Conservation (phyloP, 345 rosid species). For the Citropsis articulata region DNA sequence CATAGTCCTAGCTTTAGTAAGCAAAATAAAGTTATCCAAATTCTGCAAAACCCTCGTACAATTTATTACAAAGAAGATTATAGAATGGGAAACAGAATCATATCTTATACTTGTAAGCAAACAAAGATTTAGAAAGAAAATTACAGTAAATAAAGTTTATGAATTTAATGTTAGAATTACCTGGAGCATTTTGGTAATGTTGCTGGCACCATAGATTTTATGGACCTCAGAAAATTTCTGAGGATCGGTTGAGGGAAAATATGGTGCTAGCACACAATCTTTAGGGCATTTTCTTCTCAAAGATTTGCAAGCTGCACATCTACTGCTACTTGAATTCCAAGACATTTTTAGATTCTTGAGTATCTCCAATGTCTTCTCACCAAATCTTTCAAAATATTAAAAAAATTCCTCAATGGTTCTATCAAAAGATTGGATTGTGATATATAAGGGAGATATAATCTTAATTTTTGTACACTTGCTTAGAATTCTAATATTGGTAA, state of each 20-base stretch:
- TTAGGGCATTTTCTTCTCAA: not conserved
- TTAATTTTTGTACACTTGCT: not conserved
- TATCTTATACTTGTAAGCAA: too few species aligned
- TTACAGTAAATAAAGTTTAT: too few species aligned
- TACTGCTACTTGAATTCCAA: not conserved
- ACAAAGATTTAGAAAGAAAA: not conserved
- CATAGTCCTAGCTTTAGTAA: not conserved
- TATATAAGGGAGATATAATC: not conserved
- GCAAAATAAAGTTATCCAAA: too few species aligned
- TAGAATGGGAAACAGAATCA: not conserved
- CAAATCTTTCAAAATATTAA: not conserved
- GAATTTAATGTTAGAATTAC: not conserved
- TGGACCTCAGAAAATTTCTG: not conserved
- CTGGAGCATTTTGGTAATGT: not conserved
- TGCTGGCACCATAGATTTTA: not conserved
- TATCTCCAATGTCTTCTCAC: not conserved
- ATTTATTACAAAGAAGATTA: not conserved
- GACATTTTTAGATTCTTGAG: not conserved
- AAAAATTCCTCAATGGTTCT: not conserved
- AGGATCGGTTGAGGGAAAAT: not conserved
- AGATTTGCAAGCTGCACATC: not conserved
- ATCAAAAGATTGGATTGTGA: not conserved
- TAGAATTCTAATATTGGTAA: not conserved
- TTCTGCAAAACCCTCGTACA: too few species aligned
- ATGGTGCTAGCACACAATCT: not conserved